Conservation (phyloP, 108 stramenopile species). For the Cyclotella choctawhatcheeana region DNA sequence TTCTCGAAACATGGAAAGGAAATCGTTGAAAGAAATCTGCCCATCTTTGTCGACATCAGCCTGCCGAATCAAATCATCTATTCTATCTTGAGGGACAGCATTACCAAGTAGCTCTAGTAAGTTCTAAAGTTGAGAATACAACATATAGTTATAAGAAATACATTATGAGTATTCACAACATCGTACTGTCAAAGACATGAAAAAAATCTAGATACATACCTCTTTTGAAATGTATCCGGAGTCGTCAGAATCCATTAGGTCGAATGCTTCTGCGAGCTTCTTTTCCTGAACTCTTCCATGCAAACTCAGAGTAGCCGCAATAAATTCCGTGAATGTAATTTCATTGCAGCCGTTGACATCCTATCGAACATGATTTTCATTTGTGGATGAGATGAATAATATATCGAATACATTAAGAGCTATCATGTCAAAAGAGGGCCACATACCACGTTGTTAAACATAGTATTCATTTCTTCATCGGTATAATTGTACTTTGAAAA, state of each 20-base stretch:
- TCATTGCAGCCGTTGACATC: slow-evolving; percentile 82
- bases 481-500: slow-evolving; percentile 58
- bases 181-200: no score
- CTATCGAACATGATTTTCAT: neutral
- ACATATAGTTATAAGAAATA: neutral
- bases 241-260: slow-evolving; percentile 89
- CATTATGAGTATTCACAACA: neutral
- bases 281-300: slow-evolving; percentile 80
- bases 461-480: slow-evolving; percentile 72
- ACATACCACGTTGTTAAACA: slow-evolving; percentile 67
- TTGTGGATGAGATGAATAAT: neutral
- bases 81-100: slow-evolving; percentile 56
- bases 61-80: slow-evolving; percentile 89
- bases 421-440: neutral
- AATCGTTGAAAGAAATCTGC: slow-evolving; percentile 85
- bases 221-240: slow-evolving; percentile 82
- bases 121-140: neutral
- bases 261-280: slow-evolving; percentile 90
- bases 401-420: neutral
- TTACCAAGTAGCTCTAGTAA: slow-evolving; percentile 73
- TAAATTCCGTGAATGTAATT: slow-evolving; percentile 91
- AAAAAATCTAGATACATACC: slow-evolving; percentile 17
- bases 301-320: slow-evolving; percentile 90
- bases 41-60: slow-evolving; percentile 87
- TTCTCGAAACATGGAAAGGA: slow-evolving; percentile 37